A percentile compares a stretch with the other conserved stretches of the same genome.
Evolutionary conservation across 2,329 filamentous ascomycete species (phyloP).

Genomic region (Rutstroemia sydowiana): DNA sequence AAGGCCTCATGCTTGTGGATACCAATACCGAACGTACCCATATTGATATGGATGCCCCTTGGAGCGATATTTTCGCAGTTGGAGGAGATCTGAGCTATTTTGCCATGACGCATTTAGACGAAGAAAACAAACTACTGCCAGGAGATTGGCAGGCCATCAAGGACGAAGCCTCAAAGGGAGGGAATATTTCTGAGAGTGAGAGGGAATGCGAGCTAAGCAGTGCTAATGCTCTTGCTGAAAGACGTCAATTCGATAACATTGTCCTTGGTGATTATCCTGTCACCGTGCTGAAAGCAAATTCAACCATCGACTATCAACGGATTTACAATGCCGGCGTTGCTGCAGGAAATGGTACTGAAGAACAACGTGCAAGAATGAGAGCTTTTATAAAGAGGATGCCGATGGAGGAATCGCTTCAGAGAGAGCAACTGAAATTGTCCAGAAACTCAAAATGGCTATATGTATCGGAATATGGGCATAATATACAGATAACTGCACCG

Average conservation of each 20-base stretch:
- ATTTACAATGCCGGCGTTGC: constrained; percentile 30
- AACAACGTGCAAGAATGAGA: constrained; percentile 24
- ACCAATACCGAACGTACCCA: constrained; percentile 13
- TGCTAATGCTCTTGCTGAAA: neutral
- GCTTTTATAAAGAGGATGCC: constrained; percentile 27
- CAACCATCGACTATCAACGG: constrained; percentile 11
- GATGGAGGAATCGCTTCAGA: constrained; percentile 27
- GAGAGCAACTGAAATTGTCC: constrained; percentile 26
- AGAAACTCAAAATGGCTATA: constrained; percentile 26
- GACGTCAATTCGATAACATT: neutral
- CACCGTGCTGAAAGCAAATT: neutral
- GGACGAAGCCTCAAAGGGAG: neutral
- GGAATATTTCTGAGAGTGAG: neutral
- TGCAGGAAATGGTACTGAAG: constrained; percentile 30
- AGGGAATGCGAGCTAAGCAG: neutral
- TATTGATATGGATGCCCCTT: neutral
- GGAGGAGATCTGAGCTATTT: neutral
- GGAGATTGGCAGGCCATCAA: constrained; percentile 12
- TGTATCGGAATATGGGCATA: constrained; percentile 30
- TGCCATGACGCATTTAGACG: constrained; percentile 4
- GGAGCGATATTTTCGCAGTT: neutral
- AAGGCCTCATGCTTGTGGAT: constrained; percentile 20
- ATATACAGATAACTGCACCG: constrained; percentile 31
- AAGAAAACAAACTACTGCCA: constrained; percentile 5
- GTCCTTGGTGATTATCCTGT: neutral